Conservation (phyloP, 2,329 filamentous ascomycete species). For the Phialophora verrucosa region DNA sequence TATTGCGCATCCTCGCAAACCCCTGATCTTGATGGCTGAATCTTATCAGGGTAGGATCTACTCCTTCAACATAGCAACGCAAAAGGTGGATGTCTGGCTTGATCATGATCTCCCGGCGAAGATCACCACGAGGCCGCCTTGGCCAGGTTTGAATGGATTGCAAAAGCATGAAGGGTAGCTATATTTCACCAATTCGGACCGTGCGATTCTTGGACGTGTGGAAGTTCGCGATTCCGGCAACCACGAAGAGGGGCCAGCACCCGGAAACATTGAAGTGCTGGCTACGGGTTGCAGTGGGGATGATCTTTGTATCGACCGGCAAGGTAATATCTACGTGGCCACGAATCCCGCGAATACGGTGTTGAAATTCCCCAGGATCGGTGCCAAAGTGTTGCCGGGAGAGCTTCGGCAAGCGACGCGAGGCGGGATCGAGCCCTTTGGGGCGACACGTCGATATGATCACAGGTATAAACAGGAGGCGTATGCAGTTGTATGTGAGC, state of each 20-base stretch:
- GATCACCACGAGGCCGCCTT: constrained; percentile 11
- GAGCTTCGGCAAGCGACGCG: neutral
- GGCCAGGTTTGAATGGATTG: constrained; percentile 11
- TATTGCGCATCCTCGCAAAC: neutral
- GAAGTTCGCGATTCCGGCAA: neutral
- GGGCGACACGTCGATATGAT: neutral
- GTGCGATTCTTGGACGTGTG: constrained; percentile 5
- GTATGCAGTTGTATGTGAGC: neutral
- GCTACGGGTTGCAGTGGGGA: constrained; percentile 12
- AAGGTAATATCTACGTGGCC: constrained; percentile 16
- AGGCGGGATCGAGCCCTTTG: neutral
- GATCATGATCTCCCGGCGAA: constrained; percentile 8
- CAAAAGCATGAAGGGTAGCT: constrained; percentile 6
- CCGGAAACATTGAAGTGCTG: constrained; percentile 1
- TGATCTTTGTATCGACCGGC: constrained; percentile 13
- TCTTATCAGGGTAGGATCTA: constrained; percentile 14
- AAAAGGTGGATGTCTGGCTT: constrained; percentile 18
- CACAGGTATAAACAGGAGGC: neutral
- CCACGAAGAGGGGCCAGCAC: neutral
- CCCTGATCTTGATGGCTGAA: constrained; percentile 22
- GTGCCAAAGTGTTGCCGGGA: neutral
- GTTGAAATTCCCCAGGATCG: constrained; percentile 12
- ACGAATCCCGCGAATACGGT: constrained; percentile 19
- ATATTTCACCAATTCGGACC: constrained; percentile 21
- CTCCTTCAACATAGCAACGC: constrained; percentile 5